Base-by-base conservation (phyloP, 2,329 filamentous ascomycete species). In the Allantophomopsis cytisporea region DNA sequence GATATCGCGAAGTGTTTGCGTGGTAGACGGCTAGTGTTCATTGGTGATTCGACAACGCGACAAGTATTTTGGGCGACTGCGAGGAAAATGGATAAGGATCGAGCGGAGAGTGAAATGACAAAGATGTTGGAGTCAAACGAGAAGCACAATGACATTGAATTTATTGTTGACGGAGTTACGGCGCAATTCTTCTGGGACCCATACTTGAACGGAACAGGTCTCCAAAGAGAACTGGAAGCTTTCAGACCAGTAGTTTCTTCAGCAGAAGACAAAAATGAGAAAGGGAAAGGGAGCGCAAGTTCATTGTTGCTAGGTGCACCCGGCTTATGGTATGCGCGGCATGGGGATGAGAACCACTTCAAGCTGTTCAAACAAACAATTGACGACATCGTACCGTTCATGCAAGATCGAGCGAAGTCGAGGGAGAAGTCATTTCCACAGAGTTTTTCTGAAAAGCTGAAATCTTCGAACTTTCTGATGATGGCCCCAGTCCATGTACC, bases 181-280 rank as follows among this genome's bases (percentile, higher is more conserved):
- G 47, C 79, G 18, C 59, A 70, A 36, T 78, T 76, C 45, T 53
- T 76, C 10, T 80, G 73, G 73, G 75, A 81, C 53, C 76, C 76
- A 1, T 77, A 62, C 56, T 59, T 80, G 17, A 72, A 80, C 51
- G 63, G 66, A 20, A 63, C 65, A 0, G 48, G 49, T 7, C 48
- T 70, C 20, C 50, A 60, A 17, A 49, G 56, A 12, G 61, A 68
- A 36, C 47, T 75, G 33, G 49, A 54, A 20, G 49, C 50, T 2
- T 67, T 62, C 45, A 53, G 49, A 21, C 44, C 50, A 35, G 48
- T 28, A 28, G 23, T 8, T 28, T 28, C 45, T 38, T 40, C 45
- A 21, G 30, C 32, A 15, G 36, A 45, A 36, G 45, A 41, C 5
- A 37, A 44, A 13, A 44, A 32, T 13, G 43, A 49, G 15, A 49